phyloP scores from a whole-genome alignment of 805 yeast genomes.

The Sporopachydermia quercuum region DNA sequence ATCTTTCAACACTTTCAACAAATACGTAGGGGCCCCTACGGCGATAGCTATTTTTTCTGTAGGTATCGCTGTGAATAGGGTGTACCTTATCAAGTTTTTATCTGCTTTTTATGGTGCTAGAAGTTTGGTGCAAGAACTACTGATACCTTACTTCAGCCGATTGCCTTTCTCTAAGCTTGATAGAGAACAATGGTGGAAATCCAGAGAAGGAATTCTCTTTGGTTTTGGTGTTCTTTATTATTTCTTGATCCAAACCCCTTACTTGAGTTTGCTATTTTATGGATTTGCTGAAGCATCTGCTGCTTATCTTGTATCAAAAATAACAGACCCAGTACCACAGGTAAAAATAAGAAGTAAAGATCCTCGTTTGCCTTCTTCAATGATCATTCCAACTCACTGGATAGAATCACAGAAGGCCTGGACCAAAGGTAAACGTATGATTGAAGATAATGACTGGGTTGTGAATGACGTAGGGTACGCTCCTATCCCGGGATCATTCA shows the following conservation, averaged over 20 bases:
- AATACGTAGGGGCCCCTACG: conserved; percentile 30
- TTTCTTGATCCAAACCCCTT: conserved; percentile 27
- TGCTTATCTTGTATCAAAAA: conserved; percentile 38
- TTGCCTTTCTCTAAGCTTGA: conserved; percentile 29
- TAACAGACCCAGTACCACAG: conserved; percentile 31
- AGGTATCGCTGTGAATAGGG: conserved; percentile 22
- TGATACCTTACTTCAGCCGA: conserved; percentile 34
- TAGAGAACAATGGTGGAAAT: conserved; percentile 31
- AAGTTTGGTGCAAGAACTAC: conserved; percentile 28
- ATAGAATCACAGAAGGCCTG: background rate
- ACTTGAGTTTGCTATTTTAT: conserved; percentile 30
- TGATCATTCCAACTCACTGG: background rate
- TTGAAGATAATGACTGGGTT: background rate
- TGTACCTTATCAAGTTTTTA: conserved; percentile 22
- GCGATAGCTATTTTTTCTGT: conserved; percentile 24
- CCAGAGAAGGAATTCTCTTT: conserved; percentile 39
- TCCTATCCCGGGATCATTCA: background rate
- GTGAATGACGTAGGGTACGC: background rate
- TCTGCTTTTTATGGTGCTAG: conserved; percentile 32
- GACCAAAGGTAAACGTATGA: background rate
- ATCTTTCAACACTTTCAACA: conserved; percentile 29
- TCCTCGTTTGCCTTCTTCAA: background rate
- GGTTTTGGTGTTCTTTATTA: conserved; percentile 40
- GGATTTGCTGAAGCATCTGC: conserved; percentile 39
- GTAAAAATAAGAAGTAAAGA: background rate